Evolutionary conservation across 2,329 filamentous ascomycete species (phyloP), one percentile per base, ranked within the genome.

Genomic region (Plenodomus biglobosus): DNA sequence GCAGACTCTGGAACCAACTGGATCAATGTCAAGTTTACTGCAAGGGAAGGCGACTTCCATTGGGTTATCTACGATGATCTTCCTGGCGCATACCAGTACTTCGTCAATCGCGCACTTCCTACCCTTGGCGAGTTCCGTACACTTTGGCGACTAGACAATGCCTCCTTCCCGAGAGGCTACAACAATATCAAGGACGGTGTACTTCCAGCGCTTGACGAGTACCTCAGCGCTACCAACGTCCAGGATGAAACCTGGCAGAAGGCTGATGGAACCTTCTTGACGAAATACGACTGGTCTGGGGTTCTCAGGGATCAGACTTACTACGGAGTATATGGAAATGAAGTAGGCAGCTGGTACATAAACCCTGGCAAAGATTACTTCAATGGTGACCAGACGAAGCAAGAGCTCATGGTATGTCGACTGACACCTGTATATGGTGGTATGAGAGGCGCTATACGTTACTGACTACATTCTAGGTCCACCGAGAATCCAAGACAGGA

Each of bases 51-150:
- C 6, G 77, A 80, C 44, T 73, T 80, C 46, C 78, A 81, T 51
- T 81, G 78, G 77, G 75, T 81, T 10, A 76, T 81, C 46, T 74
- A 75, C 52, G 69, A 75, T 2, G 72, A 74, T 15, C 73, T 80
- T 1, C 65, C 74, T 2, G 78, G 78, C n/a, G 77, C 78, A n/a
- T 80, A 81, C 55, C 78, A 80, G 46, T 81, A 81, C 64, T 78
- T 80, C 42, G 75, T 80, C 48, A 80, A 81, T 57, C 75, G 67
- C 42, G 75, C 69, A 3, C 64, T 80, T 3, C 77, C 78, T 1
- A 69, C 66, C 0, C 69, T 80, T 6, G 77, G 78, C 40, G 77
- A 80, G 50, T 79, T 80, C 55, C 68, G 79, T 17, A 79, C 77
- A 0, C 68, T 81, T 1, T 79, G 75, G 71, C 72, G 78, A 7